Evolutionary conservation across 140 eudicot genomes (phyloP).

Genomic region (Ambrosia hybrid): DNA sequence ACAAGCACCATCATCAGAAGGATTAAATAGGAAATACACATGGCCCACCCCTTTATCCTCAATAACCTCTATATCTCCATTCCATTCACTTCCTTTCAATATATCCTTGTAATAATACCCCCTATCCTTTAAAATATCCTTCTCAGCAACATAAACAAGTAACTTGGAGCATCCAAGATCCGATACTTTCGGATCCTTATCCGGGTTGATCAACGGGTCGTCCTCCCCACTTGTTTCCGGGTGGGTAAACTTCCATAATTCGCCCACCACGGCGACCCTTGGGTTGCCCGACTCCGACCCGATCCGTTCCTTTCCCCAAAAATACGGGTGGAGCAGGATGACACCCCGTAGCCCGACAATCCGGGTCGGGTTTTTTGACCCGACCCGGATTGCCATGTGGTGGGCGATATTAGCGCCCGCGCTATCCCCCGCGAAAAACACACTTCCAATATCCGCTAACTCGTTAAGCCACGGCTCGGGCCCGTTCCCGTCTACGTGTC

Average conservation of each 20-base stretch:
- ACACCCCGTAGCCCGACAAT: constrained; percentile 27
- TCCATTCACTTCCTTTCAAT: constrained; percentile 49
- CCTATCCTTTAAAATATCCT: constrained; percentile 25
- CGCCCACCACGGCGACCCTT: not conserved
- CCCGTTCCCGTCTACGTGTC: constrained; percentile 17
- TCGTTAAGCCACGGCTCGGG: constrained; percentile 35
- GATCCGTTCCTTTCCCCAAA: constrained; percentile 43
- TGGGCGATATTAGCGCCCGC: constrained; percentile 47
- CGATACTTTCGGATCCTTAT: constrained; percentile 28
- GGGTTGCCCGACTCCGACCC: constrained; percentile 30
- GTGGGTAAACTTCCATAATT: constrained; percentile 33
- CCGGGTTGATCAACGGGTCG: constrained; percentile 40
- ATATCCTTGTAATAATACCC: constrained; percentile 33
- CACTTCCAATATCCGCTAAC: constrained; percentile 24
- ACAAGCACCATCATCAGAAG: constrained; percentile 23
- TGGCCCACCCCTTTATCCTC: constrained; percentile 43
- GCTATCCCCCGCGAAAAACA: constrained; percentile 46
- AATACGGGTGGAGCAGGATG: constrained; percentile 45
- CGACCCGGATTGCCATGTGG: constrained; percentile 33
- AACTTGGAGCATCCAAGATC: constrained; percentile 28
- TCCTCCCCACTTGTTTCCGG: constrained; percentile 47
- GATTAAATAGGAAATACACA: constrained; percentile 39
- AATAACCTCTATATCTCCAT: constrained; percentile 32
- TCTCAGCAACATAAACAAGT: constrained; percentile 25
- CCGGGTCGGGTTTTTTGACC: constrained; percentile 17